A percentile compares a stretch with the other conserved stretches of the same genome.
Conservation (phyloP, 1,139 yeast genomes). For the Blastobotrys proliferans region DNA sequence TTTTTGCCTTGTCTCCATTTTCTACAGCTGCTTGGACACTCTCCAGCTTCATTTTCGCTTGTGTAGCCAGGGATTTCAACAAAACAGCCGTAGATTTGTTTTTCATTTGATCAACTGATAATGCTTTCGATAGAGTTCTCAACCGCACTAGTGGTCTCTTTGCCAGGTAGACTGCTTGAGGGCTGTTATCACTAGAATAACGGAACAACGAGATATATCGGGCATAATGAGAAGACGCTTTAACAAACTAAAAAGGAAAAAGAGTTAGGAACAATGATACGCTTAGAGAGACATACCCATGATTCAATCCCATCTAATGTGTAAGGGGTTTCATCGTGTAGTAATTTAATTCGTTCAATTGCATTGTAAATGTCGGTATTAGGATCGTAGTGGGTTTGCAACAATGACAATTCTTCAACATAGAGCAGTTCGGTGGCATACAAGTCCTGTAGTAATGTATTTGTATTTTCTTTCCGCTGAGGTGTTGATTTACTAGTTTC, state of each 20-base stretch:
- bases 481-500: neutral
- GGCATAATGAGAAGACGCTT: slow-evolving; percentile 24
- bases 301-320: slow-evolving; percentile 7
- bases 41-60: slow-evolving; percentile 21
- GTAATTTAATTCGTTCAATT: slow-evolving; percentile 1
- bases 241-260: slow-evolving; percentile 4
- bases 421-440: slow-evolving; percentile 6
- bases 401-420: slow-evolving; percentile 9
- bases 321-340: slow-evolving; percentile 9
- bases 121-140: slow-evolving; percentile 32
- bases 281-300: slow-evolving; percentile 7
- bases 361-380: slow-evolving; percentile 5
- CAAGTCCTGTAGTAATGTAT: slow-evolving; percentile 3
- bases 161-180: slow-evolving; percentile 35
- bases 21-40: slow-evolving; percentile 12
- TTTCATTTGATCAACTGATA: slow-evolving; percentile 20
- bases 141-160: slow-evolving; percentile 42
- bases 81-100: slow-evolving; percentile 12
- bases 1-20: slow-evolving; percentile 14
- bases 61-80: slow-evolving; percentile 22
- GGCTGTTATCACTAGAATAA: slow-evolving; percentile 34
- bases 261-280: neutral
- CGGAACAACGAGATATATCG: slow-evolving; percentile 35
- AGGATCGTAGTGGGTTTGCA: slow-evolving; percentile 7
- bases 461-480: neutral